These are phyloP conservation scores for Gossypium lobatum DNA, from an alignment of 441 rosid genomes.

Conservation along the genomic window DNA sequence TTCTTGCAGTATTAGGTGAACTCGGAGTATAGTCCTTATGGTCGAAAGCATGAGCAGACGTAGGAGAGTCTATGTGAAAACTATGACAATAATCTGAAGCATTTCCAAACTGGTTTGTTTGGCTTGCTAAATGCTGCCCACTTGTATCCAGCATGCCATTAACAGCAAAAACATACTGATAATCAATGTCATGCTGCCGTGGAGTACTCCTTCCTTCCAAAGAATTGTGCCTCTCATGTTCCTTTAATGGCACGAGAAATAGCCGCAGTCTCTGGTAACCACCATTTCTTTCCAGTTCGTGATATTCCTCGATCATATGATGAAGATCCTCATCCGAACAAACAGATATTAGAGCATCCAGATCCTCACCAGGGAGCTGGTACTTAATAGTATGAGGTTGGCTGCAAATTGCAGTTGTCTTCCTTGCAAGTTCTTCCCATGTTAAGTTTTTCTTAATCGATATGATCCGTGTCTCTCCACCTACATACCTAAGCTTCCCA, in stretches of 20 bases:
- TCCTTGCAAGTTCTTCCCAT: slow-evolving; percentile 39
- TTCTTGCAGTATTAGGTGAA: slow-evolving; percentile 27
- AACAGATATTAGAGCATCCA: slow-evolving; percentile 55
- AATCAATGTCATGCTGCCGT: slow-evolving; percentile 35
- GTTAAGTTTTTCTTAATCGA: slow-evolving; percentile 35
- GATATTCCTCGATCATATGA: slow-evolving; percentile 59
- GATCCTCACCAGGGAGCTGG: slow-evolving; percentile 68
- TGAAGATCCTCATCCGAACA: slow-evolving; percentile 56
- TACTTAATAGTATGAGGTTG: slow-evolving; percentile 51
- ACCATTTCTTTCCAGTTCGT: slow-evolving; percentile 40
- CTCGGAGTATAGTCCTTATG: slow-evolving; percentile 39
- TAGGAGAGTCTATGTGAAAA: slow-evolving; percentile 42
- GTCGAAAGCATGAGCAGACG: slow-evolving; percentile 37
- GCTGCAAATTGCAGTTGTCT: slow-evolving; percentile 41
- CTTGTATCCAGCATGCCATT: slow-evolving; percentile 50
- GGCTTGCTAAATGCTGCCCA: slow-evolving; percentile 45
- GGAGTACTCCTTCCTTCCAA: slow-evolving; percentile 26
- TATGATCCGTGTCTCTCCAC: slow-evolving; percentile 59
- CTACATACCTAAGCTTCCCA: slow-evolving; percentile 56
- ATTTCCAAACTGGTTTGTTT: slow-evolving; percentile 43
- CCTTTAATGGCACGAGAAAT: slow-evolving; percentile 41
- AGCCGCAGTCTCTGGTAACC: slow-evolving; percentile 47
- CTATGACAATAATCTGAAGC: slow-evolving; percentile 45
- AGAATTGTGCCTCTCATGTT: slow-evolving; percentile 39
- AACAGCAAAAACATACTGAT: slow-evolving; percentile 48